A percentile compares a stretch with the other conserved stretches of the same genome.
Evolutionary conservation across 441 rosid genomes (phyloP).

Genomic region (Aleurites moluccanus): DNA sequence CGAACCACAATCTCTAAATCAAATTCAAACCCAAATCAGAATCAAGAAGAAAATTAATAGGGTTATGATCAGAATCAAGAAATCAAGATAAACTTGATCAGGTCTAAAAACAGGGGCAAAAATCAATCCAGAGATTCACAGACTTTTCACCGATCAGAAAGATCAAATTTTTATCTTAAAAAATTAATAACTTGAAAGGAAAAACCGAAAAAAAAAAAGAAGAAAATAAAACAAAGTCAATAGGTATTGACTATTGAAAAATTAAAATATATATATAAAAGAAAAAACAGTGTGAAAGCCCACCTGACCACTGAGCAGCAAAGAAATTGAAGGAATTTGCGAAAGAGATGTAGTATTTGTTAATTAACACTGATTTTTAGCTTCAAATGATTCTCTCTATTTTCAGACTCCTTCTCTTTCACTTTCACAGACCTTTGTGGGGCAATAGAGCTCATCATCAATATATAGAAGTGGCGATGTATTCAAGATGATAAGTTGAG

Average conservation of each 20-base stretch:
- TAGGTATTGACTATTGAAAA: too few species aligned
- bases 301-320: constrained; percentile 1
- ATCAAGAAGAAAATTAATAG: neutral
- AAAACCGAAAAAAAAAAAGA: neutral
- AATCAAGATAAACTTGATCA: neutral
- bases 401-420: neutral
- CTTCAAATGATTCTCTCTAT: neutral
- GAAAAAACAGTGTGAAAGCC: neutral
- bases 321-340: neutral
- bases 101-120: neutral
- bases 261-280: neutral
- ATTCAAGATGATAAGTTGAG: neutral
- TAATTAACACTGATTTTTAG: neutral
- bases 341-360: neutral
- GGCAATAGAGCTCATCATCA: neutral
- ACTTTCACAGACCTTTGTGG: neutral
- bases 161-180: neutral
- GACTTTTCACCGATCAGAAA: neutral
- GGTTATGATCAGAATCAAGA: constrained; percentile 2
- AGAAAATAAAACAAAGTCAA: neutral
- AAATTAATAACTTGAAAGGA: neutral
- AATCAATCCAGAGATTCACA: constrained; percentile 6
- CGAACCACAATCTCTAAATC: constrained; percentile 17
- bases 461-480: neutral
- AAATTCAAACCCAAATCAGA: constrained; percentile 1